Conservation (phyloP, 441 rosid genomes). For the Dalechampia spathulata region DNA sequence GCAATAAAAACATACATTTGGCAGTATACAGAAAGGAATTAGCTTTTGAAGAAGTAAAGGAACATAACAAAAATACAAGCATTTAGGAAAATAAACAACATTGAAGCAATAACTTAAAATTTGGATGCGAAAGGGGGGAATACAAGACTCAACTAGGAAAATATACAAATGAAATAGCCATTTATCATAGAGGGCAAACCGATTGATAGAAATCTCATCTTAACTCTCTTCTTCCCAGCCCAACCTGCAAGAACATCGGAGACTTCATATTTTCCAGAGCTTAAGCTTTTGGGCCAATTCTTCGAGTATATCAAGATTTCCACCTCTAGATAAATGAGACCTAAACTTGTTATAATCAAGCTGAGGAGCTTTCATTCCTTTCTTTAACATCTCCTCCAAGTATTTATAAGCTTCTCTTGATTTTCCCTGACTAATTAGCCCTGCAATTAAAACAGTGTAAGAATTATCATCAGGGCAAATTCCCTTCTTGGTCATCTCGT, state of each 20-base stretch:
- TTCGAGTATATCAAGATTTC: constrained; percentile 59
- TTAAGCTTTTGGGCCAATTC: constrained; percentile 70
- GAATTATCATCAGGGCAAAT: constrained; percentile 75
- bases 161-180: too few species aligned
- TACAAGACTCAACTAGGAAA: too few species aligned
- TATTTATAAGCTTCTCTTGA: constrained; percentile 60
- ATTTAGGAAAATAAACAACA: too few species aligned
- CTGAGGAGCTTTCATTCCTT: constrained; percentile 81
- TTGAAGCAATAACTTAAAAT: too few species aligned
- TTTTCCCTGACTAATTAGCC: constrained; percentile 50
- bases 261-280: constrained; percentile 60
- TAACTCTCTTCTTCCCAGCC: constrained; percentile 46
- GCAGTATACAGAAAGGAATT: too few species aligned
- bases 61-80: too few species aligned
- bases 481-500: constrained; percentile 63
- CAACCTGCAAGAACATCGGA: constrained; percentile 56
- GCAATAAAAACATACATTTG: too few species aligned
- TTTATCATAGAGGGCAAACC: too few species aligned
- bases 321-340: constrained; percentile 64
- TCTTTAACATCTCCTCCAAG: constrained; percentile 78
- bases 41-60: too few species aligned
- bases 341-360: constrained; percentile 77
- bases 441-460: constrained; percentile 52
- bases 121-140: too few species aligned
- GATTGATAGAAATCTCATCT: constrained; percentile 35